Evolutionary conservation across 805 yeast genomes (phyloP), one percentile per base, ranked within the genome.

Genomic region (Saccharomycopsis schoenii): DNA sequence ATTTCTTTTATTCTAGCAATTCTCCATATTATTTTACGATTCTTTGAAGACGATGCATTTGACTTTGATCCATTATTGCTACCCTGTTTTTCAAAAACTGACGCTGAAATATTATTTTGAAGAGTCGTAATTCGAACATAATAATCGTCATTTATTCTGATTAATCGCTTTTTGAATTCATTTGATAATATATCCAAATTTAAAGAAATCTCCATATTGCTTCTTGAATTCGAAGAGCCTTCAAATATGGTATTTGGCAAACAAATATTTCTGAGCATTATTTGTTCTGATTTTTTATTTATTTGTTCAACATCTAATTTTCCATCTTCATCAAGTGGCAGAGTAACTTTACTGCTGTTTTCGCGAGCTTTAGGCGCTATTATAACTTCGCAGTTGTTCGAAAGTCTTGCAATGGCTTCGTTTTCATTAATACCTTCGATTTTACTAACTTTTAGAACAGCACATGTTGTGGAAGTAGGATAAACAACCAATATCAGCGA

Each of bases 281-380:
- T 72, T 4, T 80, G 69, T 0, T 80, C 67, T 5, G 68, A 60
- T 58, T 55, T 62, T 21, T 66, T 68, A 11, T 61, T 64, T 24
- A 24, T 55, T 47, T 10, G 55, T 25, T 21, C 40, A 58, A 41
- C 58, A 50, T 41, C 29, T 34, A 14, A 11, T 55, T 55, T 51
- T n/a, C 51, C 21, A 36, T 19, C 21, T 40, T 42, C 51, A 56
- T 57, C 29, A 4, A 17, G 21, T 2, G 57, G 50, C 8, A 55
- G n/a, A 21, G n/a, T 42, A 21, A 60, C 62, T 29, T 29, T 29
- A 58, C 62, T 60, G 66, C 67, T 72, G 64, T 68, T 65, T 68
- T 69, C 73, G 62, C 76, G 71, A 2, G 74, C 73, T 66, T 76
- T 84, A 0, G 98, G 97, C 6, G 96, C 89, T 36, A 93, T 84